Evolutionary conservation across 2,329 filamentous ascomycete genomes (phyloP), one percentile per base, ranked within the genome.

Genomic region (Alternaria ethzedia): DNA sequence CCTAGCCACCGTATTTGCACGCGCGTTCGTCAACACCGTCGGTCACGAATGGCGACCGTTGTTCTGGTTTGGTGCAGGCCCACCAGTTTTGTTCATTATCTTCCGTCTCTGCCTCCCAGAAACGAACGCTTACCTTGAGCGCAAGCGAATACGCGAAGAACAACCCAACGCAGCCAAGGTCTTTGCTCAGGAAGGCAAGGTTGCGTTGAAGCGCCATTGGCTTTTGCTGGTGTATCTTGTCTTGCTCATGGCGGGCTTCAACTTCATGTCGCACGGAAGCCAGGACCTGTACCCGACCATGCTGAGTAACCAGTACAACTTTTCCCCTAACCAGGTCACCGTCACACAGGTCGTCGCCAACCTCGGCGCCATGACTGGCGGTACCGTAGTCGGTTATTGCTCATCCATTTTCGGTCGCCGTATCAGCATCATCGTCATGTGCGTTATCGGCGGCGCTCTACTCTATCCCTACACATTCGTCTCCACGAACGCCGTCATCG

Each of bases 171-270:
- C 91, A 13, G 87, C 88, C 9, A 85, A 86, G 49, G 88, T 90
- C 0, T 96, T 97, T 76, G 57, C 95, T 25, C 81, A 85, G 1
- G 93, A 97, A 80, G 93, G 91, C 64, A 92, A 91, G 72, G 87
- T 94, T 0, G 93, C 93, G 0, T 75, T 97, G 28, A 90, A 88
- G 79, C 87, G 88, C 11, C 92, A 97, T 79, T 97, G 94, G 94
- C 68, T 93, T 13, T 80, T 96, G 3, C 83, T 97, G 59, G 83
- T 89, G 36, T 97, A 97, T 80, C 84, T 97, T 61, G 92, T 97
- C 7, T 83, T 97, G 20, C 84, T 97, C 43, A 96, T 96, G 92
- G 90, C 92, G 2, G 93, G 93, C 5, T 96, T 97, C 84, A 97
- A 96, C 81, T 96, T 96, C 76, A 94, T 96, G 91, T 91, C 89